Conservation (phyloP, 768 basidiomycete genomes). For the Auriscalpium orientale region DNA sequence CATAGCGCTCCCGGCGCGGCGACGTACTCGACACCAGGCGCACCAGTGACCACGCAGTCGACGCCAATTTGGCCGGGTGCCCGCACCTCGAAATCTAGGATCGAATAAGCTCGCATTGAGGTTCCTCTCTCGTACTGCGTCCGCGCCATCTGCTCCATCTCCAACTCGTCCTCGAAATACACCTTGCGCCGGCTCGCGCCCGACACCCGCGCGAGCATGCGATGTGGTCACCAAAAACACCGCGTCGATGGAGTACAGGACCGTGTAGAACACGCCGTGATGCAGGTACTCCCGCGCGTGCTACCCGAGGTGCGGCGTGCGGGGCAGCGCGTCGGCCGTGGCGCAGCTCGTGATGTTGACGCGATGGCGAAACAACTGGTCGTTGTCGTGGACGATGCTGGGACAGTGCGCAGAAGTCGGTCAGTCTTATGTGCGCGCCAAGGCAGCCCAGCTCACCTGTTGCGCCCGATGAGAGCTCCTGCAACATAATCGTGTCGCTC, state of each 20-base stretch:
- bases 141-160: slow-evolving; percentile 6
- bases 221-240: slow-evolving; percentile 56
- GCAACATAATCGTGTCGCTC: slow-evolving; percentile 68
- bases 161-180: slow-evolving; percentile 5
- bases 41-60: too few species aligned
- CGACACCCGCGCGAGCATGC: slow-evolving; percentile 4
- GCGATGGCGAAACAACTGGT: slow-evolving; percentile 76
- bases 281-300: slow-evolving; percentile 47
- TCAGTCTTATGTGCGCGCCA: too few species aligned
- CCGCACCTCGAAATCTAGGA: too few species aligned
- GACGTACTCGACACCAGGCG: too few species aligned
- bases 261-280: slow-evolving; percentile 52
- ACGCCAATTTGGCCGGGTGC: too few species aligned
- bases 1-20: too few species aligned
- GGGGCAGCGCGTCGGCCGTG: slow-evolving; percentile 61
- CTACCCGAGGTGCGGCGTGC: slow-evolving; percentile 34
- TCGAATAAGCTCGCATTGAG: slow-evolving; percentile 3
- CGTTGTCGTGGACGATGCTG: slow-evolving; percentile 48
- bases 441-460: slow-evolving; percentile 38
- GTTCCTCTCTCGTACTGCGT: slow-evolving; percentile 8
- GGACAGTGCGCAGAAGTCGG: too few species aligned
- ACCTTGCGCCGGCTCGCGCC: not conserved
- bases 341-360: slow-evolving; percentile 84
- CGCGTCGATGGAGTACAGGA: slow-evolving; percentile 64
- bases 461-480: slow-evolving; percentile 64